Evolutionary conservation across 2,329 filamentous ascomycete species (phyloP), one percentile per base, ranked within the genome.

Genomic region (Pleurostoma richardsiae): DNA sequence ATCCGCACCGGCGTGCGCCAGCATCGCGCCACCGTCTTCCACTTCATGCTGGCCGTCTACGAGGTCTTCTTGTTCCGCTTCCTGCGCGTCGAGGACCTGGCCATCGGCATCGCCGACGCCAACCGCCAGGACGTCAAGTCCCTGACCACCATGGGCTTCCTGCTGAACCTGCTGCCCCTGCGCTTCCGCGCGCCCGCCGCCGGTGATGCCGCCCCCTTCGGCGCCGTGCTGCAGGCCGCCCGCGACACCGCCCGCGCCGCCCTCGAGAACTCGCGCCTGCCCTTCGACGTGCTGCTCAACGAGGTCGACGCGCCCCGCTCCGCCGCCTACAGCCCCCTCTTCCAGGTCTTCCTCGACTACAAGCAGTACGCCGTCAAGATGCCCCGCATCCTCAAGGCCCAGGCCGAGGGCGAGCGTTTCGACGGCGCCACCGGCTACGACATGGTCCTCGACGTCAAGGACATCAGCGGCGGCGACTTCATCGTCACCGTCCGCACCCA

Each of bases 161-260:
- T 72, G 39, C 48, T 79, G 2, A 79, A 80, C 48, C 54, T 79
- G 1, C 57, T 80, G 1, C 66, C 77, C 2, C 41, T 79, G 1
- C 60, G 63, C 1, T 69, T 77, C 48, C 41, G 51, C 29, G n/a
- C 53, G 29, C 10, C 42, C 28, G 31, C 41, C 30, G 49, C 63
- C 8, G 19, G 19, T 19, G 19, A 19, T 19, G 19, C 19, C 19
- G 19, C 19, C 19, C 53, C 56, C 0, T 70, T 71, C 46, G 52
- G 47, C 1, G 59, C 67, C 4, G 52, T 54, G 3, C 48, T 73
- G 11, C 29, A 45, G 10, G 46, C 52, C 7, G 44, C 51, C 10
- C 49, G 47, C 4, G 48, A 55, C 55, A 56, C 46, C 50, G 57
- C 27, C 3, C 63, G 69, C 27, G 46, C 41, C 0, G 74, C 71